Conservation (phyloP, 352 stramenopile species). For the Pythium rishiriense region DNA sequence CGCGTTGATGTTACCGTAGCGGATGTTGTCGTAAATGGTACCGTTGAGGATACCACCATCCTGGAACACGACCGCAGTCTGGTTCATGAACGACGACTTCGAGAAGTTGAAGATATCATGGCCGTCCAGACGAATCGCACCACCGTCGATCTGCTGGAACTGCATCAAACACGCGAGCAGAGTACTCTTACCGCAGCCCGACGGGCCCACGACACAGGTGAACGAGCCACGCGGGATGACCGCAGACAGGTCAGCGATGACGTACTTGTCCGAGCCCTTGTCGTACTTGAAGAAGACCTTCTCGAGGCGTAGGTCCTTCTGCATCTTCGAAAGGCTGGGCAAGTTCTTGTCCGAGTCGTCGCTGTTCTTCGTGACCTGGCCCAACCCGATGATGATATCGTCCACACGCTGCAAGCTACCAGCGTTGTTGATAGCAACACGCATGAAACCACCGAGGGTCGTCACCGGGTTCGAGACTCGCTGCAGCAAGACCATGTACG, state of each 20-base stretch:
- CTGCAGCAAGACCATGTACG: conserved; percentile 74
- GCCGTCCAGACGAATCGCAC: conserved; percentile 77
- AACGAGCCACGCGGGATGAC: conserved; percentile 79
- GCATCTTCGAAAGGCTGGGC: conserved; percentile 79
- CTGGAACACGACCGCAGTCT: conserved; percentile 87
- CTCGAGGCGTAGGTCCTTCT: conserved; percentile 74
- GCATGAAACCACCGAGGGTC: conserved; percentile 86
- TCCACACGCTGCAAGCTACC: conserved; percentile 86
- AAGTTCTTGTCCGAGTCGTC: conserved; percentile 55
- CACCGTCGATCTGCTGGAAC: conserved; percentile 82
- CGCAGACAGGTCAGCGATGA: conserved; percentile 71
- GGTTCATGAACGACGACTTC: conserved; percentile 86
- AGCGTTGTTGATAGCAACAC: conserved; percentile 85
- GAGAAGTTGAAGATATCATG: conserved; percentile 88
- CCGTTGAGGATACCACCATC: conserved; percentile 87
- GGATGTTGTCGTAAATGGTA: conserved; percentile 88
- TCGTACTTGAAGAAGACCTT: conserved; percentile 89
- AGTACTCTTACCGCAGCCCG: conserved; percentile 88
- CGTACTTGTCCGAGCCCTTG: conserved; percentile 80
- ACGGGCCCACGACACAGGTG: conserved; percentile 84
- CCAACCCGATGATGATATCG: conserved; percentile 80
- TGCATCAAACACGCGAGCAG: conserved; percentile 86
- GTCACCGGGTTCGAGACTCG: conserved; percentile 85
- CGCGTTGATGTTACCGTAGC: conserved; percentile 72
- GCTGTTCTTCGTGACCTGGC: conserved; percentile 25